Evolutionary conservation across 2,329 filamentous ascomycete species (phyloP).

Genomic region (Xylariaceae sp.): DNA sequence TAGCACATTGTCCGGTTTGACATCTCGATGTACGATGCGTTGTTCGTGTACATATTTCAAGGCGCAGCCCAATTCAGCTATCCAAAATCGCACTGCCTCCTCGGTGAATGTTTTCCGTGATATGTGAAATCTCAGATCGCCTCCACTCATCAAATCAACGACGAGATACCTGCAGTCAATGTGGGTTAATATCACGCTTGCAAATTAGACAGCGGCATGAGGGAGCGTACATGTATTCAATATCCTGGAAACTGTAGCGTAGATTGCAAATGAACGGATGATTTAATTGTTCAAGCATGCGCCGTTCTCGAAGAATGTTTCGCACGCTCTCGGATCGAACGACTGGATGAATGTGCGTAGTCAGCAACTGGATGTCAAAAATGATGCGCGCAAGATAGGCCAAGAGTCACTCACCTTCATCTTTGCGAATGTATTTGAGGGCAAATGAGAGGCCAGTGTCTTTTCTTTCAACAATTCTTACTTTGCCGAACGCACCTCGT

Average conservation of each 20-base stretch:
- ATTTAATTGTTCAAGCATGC: constrained; percentile 97
- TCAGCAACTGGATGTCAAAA: constrained; percentile 9
- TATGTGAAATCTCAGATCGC: constrained; percentile 95
- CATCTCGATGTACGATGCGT: constrained; percentile 84
- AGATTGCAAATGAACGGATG: constrained; percentile 98
- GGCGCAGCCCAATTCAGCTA: constrained; percentile 88
- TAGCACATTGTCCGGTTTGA: constrained; percentile 89
- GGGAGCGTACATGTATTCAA: constrained; percentile 90
- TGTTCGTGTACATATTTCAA: constrained; percentile 81
- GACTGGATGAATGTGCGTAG: constrained; percentile 52
- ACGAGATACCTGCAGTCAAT: constrained; percentile 79
- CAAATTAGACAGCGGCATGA: constrained; percentile 1
- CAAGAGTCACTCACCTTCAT: constrained; percentile 68
- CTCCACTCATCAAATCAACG: constrained; percentile 96
- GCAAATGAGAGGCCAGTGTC: constrained; percentile 92
- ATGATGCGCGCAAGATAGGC: constrained; percentile 3
- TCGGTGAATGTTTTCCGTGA: constrained; percentile 97
- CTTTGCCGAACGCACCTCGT: constrained; percentile 97
- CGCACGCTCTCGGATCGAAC: constrained; percentile 96
- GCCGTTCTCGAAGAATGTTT: constrained; percentile 94
- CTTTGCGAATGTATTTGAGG: constrained; percentile 96
- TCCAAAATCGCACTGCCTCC: constrained; percentile 95
- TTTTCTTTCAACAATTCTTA: constrained; percentile 96
- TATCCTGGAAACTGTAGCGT: constrained; percentile 98
- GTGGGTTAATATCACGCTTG: constrained; percentile 13